Conservation (phyloP, 257 asterid species). For the Penstemon newberryi region DNA sequence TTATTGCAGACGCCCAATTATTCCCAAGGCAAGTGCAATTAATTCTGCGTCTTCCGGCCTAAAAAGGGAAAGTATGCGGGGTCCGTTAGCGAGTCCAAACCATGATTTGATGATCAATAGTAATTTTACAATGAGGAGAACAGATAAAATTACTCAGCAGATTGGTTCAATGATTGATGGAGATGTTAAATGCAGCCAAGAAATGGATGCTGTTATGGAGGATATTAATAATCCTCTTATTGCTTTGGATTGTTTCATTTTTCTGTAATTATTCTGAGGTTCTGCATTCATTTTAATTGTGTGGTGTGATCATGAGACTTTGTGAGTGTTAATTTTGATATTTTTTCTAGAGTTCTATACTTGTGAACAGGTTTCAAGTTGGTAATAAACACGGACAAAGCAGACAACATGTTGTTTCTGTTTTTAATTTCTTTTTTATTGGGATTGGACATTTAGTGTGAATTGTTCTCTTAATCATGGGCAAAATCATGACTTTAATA, state of each 20-base stretch:
- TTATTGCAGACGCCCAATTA: conserved; percentile 24
- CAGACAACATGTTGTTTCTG: conserved; percentile 9
- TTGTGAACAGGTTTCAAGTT: conserved; percentile 28
- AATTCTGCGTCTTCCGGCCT: conserved; percentile 26
- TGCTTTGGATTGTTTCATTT: conserved; percentile 85
- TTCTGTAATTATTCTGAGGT: conserved; percentile 36
- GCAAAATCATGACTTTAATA: background rate
- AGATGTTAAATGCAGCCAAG: conserved; percentile 28
- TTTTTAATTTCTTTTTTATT: background rate
- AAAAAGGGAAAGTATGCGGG: conserved; percentile 45
- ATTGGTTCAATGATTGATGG: conserved; percentile 41
- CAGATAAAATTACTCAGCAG: conserved; percentile 21
- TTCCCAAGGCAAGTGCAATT: conserved; percentile 31
- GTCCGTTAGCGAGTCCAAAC: conserved; percentile 34
- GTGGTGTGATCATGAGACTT: conserved; percentile 31
- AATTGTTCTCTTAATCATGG: background rate
- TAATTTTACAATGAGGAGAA: conserved; percentile 25
- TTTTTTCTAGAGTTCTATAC: conserved; percentile 22
- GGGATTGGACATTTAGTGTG: conserved; percentile 16
- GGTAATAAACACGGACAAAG: conserved; percentile 15
- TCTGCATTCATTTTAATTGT: conserved; percentile 20
- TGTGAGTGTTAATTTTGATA: background rate
- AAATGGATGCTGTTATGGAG: conserved; percentile 53
- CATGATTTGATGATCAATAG: conserved; percentile 15
- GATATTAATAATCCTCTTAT: conserved; percentile 69